These are phyloP conservation scores for Ampelomyces quisqualis DNA, from an alignment of 2,329 filamentous ascomycete species.

Conservation along the genomic window DNA sequence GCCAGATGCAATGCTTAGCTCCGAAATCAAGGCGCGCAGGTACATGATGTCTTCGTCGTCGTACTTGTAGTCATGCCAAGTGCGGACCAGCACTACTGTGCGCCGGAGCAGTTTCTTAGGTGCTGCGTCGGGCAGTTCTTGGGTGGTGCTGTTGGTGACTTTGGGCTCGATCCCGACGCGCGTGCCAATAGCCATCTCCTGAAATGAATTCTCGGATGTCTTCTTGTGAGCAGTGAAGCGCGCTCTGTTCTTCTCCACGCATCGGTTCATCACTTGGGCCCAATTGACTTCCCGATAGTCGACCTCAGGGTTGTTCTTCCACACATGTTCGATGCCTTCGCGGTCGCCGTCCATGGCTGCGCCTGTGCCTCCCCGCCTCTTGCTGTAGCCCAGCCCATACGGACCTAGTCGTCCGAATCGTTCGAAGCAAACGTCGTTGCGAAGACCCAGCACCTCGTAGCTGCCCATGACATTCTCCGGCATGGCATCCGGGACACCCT, in stretches of 20 bases:
- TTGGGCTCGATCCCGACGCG: conserved; percentile 17
- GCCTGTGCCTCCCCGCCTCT: conserved; percentile 74
- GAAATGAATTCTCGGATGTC: conserved; percentile 42
- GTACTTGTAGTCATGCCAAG: conserved; percentile 80
- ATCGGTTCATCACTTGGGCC: conserved; percentile 74
- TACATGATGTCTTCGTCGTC: conserved; percentile 78
- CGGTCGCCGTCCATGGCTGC: conserved; percentile 82
- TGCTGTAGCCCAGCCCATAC: conserved; percentile 86
- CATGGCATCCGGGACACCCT: conserved; percentile 79
- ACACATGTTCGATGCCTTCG: conserved; percentile 77
- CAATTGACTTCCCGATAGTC: conserved; percentile 78
- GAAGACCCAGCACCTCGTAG: conserved; percentile 74
- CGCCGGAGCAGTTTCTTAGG: conserved; percentile 52
- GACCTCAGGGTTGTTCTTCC: conserved; percentile 69
- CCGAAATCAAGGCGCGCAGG: conserved; percentile 76
- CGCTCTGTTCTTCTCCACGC: conserved; percentile 67
- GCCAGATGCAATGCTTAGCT: conserved; percentile 74
- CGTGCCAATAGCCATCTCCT: conserved; percentile 41
- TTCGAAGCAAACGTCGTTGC: conserved; percentile 89
- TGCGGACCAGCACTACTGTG: conserved; percentile 78
- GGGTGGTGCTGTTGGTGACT: conserved; percentile 15
- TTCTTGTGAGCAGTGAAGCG: conserved; percentile 59
- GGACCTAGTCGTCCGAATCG: conserved; percentile 83
- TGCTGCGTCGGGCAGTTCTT: conserved; percentile 21
- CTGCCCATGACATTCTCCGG: conserved; percentile 85